phyloP scores from a whole-genome alignment of 306 rosid genomes.

The Casuarina cunninghamiana region DNA sequence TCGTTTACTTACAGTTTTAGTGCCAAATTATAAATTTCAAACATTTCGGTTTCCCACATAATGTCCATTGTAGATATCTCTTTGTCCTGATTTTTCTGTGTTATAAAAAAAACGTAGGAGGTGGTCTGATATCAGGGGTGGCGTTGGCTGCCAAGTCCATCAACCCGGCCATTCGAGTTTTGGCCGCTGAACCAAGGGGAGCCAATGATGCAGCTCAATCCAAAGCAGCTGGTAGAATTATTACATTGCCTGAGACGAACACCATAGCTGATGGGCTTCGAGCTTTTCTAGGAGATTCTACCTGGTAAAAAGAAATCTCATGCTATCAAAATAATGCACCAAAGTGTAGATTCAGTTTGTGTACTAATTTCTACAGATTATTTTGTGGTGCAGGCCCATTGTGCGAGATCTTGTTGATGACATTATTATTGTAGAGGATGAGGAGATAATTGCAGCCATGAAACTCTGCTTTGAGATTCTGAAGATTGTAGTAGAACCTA shows the following conservation, averaged over 20 bases:
- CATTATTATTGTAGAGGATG: slow-evolving; percentile 68
- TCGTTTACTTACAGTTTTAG: slow-evolving; percentile 28
- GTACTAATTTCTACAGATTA: slow-evolving; percentile 12
- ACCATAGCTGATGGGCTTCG: slow-evolving; percentile 92
- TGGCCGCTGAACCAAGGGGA: slow-evolving; percentile 88
- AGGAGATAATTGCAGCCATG: slow-evolving; percentile 78
- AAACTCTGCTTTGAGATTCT: slow-evolving; percentile 73
- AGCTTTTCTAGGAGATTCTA: slow-evolving; percentile 75
- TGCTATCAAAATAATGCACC: slow-evolving; percentile 21
- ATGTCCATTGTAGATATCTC: background rate
- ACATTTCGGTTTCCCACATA: slow-evolving; percentile 2
- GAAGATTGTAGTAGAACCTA: slow-evolving; percentile 82
- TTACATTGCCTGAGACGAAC: slow-evolving; percentile 68
- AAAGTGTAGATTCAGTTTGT: background rate
- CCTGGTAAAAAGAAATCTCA: slow-evolving; percentile 56
- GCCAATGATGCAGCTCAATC: slow-evolving; percentile 91
- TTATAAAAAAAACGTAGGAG: slow-evolving; percentile 54
- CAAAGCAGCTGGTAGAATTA: slow-evolving; percentile 79
- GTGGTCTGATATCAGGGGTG: slow-evolving; percentile 87
- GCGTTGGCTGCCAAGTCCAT: slow-evolving; percentile 91
- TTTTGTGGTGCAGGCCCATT: slow-evolving; percentile 62
- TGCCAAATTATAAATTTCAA: slow-evolving; percentile 12
- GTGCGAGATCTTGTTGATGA: slow-evolving; percentile 86
- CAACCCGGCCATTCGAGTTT: slow-evolving; percentile 65
- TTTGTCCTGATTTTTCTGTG: background rate